Evolutionary conservation across 306 rosid genomes (phyloP).

Genomic region (Clitoria ternatea): DNA sequence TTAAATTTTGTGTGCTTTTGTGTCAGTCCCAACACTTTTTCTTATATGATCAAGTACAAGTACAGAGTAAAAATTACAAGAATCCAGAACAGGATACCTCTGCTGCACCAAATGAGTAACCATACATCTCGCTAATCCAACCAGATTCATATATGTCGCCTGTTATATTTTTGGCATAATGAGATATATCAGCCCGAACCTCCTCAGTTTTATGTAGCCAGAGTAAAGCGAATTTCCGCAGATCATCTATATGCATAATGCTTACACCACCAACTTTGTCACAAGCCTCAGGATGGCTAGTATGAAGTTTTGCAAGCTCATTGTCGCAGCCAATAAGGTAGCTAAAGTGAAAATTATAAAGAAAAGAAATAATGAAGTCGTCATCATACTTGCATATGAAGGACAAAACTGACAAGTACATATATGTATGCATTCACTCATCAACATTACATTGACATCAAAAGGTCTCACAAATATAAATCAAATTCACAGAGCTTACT

Average conservation of each 20-base stretch:
- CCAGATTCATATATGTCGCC: constrained; percentile 31
- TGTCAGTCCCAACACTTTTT: not conserved
- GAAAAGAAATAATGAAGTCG: not conserved
- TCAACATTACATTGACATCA: not conserved
- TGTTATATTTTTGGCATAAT: constrained; percentile 22
- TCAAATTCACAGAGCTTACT: constrained; percentile 27
- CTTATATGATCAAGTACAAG: not conserved
- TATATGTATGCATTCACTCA: not conserved
- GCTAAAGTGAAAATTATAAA: constrained; percentile 5
- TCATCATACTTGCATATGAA: not conserved
- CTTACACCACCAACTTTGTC: constrained; percentile 38
- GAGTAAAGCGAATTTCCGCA: constrained; percentile 26
- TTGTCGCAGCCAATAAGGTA: constrained; percentile 34
- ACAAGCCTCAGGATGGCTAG: constrained; percentile 33
- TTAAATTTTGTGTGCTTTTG: not conserved
- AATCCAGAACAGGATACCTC: constrained; percentile 16
- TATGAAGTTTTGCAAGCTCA: constrained; percentile 30
- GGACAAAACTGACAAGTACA: not conserved
- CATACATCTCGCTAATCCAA: constrained; percentile 36
- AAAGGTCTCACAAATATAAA: constrained; percentile 4
- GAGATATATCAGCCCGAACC: constrained; percentile 29
- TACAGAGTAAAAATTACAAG: not conserved
- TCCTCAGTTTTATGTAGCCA: constrained; percentile 37
- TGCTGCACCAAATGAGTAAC: constrained; percentile 28
- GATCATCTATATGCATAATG: constrained; percentile 34